These are phyloP conservation scores for Tolypocladium paradoxum DNA, from an alignment of 2,329 filamentous ascomycete species.

Conservation along the genomic window DNA sequence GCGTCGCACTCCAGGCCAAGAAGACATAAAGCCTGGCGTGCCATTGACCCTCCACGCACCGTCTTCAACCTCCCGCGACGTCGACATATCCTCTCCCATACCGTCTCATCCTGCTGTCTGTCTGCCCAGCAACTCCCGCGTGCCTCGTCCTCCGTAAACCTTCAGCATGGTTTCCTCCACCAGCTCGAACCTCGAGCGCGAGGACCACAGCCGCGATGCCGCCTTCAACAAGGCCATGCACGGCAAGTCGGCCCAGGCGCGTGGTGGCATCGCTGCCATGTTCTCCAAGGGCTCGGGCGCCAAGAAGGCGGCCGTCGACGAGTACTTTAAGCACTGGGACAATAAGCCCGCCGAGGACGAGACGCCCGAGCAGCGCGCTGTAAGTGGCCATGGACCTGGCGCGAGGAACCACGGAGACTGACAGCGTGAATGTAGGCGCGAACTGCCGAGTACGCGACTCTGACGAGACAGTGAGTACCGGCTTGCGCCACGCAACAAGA, in stretches of 20 bases:
- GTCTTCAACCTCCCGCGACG: not conserved
- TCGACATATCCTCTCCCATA: conserved; percentile 1
- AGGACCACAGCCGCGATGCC: conserved; percentile 78
- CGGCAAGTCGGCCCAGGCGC: conserved; percentile 55
- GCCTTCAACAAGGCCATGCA: conserved; percentile 86
- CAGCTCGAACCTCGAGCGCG: conserved; percentile 53
- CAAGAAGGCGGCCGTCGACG: conserved; percentile 72
- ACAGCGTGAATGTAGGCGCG: conserved; percentile 45
- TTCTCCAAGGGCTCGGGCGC: conserved; percentile 66
- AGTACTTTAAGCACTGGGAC: conserved; percentile 97
- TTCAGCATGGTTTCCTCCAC: conserved; percentile 34
- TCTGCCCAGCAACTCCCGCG: conserved; percentile 3
- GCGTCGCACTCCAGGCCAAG: not conserved
- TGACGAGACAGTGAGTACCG: conserved; percentile 75
- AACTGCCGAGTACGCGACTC: conserved; percentile 78
- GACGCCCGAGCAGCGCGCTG: conserved; percentile 72
- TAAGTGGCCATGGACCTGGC: conserved; percentile 27
- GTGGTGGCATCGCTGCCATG: conserved; percentile 73
- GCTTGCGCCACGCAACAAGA: not conserved
- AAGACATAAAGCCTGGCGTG: conserved; percentile 1
- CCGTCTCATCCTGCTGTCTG: conserved; percentile 5
- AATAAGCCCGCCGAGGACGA: conserved; percentile 70
- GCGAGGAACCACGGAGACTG: not conserved
- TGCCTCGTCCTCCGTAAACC: conserved; percentile 6
- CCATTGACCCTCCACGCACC: not conserved